Conservation (phyloP, 2,329 filamentous ascomycete genomes). For the Xylaria polymorpha region DNA sequence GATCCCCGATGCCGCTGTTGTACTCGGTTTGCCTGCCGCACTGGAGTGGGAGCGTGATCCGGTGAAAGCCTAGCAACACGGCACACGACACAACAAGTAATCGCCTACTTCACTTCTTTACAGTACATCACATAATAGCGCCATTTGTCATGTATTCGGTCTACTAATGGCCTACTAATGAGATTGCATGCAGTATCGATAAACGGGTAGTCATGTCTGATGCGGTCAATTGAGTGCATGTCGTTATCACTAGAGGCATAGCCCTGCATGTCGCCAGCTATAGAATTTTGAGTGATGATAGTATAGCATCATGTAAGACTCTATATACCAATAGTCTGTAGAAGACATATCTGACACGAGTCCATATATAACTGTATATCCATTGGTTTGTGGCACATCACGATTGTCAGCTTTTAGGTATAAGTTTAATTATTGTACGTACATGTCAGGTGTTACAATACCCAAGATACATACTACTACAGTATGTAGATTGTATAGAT, state of each 20-base stretch:
- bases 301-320: constrained; percentile 9
- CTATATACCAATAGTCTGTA: background rate
- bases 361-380: background rate
- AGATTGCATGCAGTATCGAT: constrained; percentile 16
- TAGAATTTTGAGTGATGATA: constrained; percentile 1
- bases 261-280: constrained; percentile 12
- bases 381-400: background rate
- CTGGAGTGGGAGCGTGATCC: background rate
- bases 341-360: background rate
- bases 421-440: too few species aligned
- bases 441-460: background rate
- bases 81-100: constrained; percentile 19
- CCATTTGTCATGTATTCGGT: constrained; percentile 24
- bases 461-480: background rate
- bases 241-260: constrained; percentile 9
- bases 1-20: constrained; percentile 25
- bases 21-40: constrained; percentile 33
- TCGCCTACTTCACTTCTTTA: background rate
- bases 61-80: background rate
- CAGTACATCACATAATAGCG: constrained; percentile 2
- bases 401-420: too few species aligned
- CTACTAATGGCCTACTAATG: constrained; percentile 1
- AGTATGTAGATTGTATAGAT: too few species aligned
- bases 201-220: background rate
- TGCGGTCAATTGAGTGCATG: constrained; percentile 17